phyloP scores from a whole-genome alignment of 2,329 filamentous ascomycete species.

The Graphiopsis chlorocephala region DNA sequence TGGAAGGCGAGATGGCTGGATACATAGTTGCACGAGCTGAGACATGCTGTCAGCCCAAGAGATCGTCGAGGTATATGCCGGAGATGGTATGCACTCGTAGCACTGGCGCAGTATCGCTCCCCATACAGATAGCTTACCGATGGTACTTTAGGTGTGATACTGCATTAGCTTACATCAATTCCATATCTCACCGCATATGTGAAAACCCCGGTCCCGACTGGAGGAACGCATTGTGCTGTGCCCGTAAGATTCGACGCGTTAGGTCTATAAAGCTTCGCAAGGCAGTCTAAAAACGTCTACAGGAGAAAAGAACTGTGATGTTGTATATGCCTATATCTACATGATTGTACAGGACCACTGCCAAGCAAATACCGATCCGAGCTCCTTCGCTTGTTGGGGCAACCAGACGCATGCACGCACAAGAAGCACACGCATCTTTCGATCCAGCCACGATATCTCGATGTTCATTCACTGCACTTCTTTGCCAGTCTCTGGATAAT shows the following conservation, averaged over 20 bases:
- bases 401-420: background rate
- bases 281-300: background rate
- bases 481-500: background rate
- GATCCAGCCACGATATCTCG: background rate
- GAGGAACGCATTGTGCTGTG: background rate
- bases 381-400: background rate
- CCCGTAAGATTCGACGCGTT: background rate
- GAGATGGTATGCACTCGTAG: background rate
- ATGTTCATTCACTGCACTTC: background rate
- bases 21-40: background rate
- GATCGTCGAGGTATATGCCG: background rate
- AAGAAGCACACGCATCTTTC: background rate
- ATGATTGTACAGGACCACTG: background rate
- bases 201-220: background rate
- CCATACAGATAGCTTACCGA: background rate
- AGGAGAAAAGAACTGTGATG: background rate
- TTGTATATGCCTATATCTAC: background rate
- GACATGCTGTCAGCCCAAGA: background rate
- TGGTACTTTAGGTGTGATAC: background rate
- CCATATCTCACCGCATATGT: background rate
- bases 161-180: background rate
- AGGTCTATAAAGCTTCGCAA: background rate
- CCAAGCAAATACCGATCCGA: background rate
- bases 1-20: background rate
- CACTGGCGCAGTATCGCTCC: background rate